Base-by-base conservation (phyloP, 2,329 filamentous ascomycete genomes). In the Epicoccum nigrum region DNA sequence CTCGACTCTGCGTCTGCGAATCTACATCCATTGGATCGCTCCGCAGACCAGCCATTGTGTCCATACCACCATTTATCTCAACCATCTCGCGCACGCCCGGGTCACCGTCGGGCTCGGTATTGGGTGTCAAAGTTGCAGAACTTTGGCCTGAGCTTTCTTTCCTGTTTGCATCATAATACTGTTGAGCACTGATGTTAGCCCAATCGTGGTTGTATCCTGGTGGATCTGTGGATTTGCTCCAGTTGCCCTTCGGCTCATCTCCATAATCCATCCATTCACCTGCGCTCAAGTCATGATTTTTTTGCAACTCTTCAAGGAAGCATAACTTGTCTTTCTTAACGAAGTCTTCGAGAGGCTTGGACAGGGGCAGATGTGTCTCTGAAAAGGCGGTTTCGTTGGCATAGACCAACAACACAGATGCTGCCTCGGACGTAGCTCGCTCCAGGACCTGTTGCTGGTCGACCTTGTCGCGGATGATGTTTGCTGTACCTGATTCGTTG, bases 391-490 rank as follows among this genome's bases (percentile, higher is more conserved):
- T 63, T 3, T 81, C 77, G 59, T 78, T 83, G 16, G 83, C 84
- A 63, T 86, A 87, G 2, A 87, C 79, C 8, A 87, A 76, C 1
- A 87, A 67, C 2, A 79, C 81, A 7, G 75, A 77, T 25, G 70
- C 75, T 44, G 77, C 76, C 57, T 86, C 83, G 28, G 78, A 75
- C 19, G 74, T 76, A 45, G 81, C 79, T 56, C 82, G 74, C 58
- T 77, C 71, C 43, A 86, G 75, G 8, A 86, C 84, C 51, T 84
- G 79, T 34, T 77, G 72, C 50, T 83, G 79, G 3, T 74, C 72
- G 17, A 83, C 75, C 39, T 64, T 56, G 67, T 73, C 47, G 50
- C 69, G 58, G 55, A 56, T 54, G 8, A 72, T 67, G 7, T 60
- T 54, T 4, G 59, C 56, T 5, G 65, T 61, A 16, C 59, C 47